Percentiles rank a stretch among this genome's conserved stretches.
These are phyloP conservation scores for Ophiostoma tasmaniense DNA, from an alignment of 2,329 filamentous ascomycete species.

Conservation along the genomic window DNA sequence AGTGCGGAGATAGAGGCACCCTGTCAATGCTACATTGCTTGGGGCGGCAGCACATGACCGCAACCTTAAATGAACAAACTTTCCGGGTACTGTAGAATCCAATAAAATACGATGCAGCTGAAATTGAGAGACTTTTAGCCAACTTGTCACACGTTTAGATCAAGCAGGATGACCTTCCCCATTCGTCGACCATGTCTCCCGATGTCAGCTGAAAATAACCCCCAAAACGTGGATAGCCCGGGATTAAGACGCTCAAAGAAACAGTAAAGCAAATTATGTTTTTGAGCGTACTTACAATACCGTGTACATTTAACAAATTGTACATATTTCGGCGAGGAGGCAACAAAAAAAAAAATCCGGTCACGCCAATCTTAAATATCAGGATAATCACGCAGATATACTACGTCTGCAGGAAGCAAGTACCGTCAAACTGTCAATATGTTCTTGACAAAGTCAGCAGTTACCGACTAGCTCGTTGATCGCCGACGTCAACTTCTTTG, in stretches of 20 bases:
- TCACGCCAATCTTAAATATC: neutral
- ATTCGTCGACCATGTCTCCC: neutral
- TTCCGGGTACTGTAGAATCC: neutral
- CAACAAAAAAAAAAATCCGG: neutral
- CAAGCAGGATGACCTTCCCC: neutral
- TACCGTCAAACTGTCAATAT: neutral
- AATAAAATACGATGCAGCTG: neutral
- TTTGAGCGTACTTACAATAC: too few relatives aligned
- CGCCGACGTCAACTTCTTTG: neutral
- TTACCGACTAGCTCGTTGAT: neutral
- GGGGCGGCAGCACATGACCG: neutral
- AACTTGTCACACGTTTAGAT: neutral
- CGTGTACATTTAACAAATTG: too few relatives aligned
- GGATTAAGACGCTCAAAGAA: too few relatives aligned
- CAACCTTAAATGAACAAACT: neutral
- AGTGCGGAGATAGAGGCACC: neutral
- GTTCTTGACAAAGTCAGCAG: neutral
- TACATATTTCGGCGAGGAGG: neutral
- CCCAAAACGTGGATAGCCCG: neutral
- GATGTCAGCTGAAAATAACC: neutral
- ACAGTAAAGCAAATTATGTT: too few relatives aligned
- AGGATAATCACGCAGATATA: neutral
- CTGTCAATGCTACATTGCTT: neutral
- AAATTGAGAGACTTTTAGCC: neutral
- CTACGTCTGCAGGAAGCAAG: neutral